Evolutionary conservation across 257 asterid genomes (phyloP).

Genomic region (Nicotiana undulata): DNA sequence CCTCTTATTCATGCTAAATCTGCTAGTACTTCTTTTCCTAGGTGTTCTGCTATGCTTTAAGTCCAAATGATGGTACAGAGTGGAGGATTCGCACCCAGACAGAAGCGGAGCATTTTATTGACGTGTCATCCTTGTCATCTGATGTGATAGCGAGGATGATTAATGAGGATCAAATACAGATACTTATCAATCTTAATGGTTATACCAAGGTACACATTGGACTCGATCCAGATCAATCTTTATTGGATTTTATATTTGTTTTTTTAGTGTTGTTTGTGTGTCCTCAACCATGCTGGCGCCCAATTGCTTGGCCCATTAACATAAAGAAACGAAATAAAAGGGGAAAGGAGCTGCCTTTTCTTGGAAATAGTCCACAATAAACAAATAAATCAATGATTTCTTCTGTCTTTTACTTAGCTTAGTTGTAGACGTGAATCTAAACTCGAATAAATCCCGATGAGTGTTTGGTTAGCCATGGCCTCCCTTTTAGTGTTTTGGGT

Average conservation of each 20-base stretch:
- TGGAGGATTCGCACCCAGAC: conserved; percentile 91
- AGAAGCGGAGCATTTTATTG: conserved; percentile 88
- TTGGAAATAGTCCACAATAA: not conserved
- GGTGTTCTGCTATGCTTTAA: conserved; percentile 96
- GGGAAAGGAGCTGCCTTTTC: not conserved
- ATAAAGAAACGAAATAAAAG: not conserved
- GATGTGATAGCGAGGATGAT: conserved; percentile 91
- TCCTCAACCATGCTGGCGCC: not conserved
- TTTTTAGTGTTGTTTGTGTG: not conserved
- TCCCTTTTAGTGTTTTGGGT: not conserved
- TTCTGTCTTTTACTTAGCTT: not conserved
- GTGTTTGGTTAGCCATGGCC: not conserved
- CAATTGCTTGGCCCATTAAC: not conserved
- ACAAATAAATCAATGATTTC: conserved; percentile 11
- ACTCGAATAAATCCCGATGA: not conserved
- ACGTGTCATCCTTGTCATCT: conserved; percentile 89
- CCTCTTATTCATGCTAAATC: conserved; percentile 4
- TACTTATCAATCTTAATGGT: conserved; percentile 95
- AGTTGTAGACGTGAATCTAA: not conserved
- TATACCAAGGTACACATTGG: conserved; percentile 69
- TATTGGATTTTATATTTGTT: not conserved
- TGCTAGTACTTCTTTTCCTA: conserved; percentile 19
- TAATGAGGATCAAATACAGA: conserved; percentile 83
- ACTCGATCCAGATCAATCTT: not conserved
- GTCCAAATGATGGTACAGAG: conserved; percentile 93